Base-by-base conservation (phyloP, 1,284 basidiomycete genomes). In the Waitea zeae region DNA sequence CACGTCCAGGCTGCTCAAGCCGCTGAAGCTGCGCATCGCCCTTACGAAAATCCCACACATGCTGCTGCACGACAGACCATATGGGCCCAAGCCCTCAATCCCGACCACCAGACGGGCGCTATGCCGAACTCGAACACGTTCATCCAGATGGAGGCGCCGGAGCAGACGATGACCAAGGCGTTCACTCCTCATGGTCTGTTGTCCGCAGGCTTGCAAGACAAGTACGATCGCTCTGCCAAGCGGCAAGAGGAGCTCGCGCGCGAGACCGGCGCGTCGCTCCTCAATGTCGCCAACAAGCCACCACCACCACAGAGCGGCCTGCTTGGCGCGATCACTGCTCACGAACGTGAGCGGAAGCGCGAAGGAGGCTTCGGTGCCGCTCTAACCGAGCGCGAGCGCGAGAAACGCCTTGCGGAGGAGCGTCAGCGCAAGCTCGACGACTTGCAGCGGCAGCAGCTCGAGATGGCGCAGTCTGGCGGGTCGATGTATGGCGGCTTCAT, bases 251-350 rank as follows among this genome's bases (percentile, higher is more conserved):
- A 92, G 52, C 61, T 86, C 11, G 93, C 93, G 4, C 68, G 92
- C 31, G 88, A 92, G 54, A 73, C 67, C 5, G 95, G 95, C 22
- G 78, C 74, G 18, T 84, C 86, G 7, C 66, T 98, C 37, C 79
- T 98, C 57, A 92, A 92, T 49, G 87, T 98, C 14, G 86, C 87
- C 3, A 73, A 78, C 50, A 95, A 95, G 54, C 89, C 92, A 0
- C 89, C 88, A 3, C 88, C 89, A 1, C 93, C 95, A 6, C 88
- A 95, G 54, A 88, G 86, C 22, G 95, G 95, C 26, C 69, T 98
- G 24, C 70, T 98, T 31, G 93, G 93, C 15, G 92, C 92, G 2
- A 92, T 98, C 46, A 89, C 88, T 17, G 86, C 82, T 13, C 89
- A 95, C 53, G 90, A 98, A 56, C 70, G 86, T 37, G 92, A 97